Evolutionary conservation across 352 stramenopile species (phyloP), one percentile per base, ranked within the genome.

Genomic region (Phytophthora sp.): DNA sequence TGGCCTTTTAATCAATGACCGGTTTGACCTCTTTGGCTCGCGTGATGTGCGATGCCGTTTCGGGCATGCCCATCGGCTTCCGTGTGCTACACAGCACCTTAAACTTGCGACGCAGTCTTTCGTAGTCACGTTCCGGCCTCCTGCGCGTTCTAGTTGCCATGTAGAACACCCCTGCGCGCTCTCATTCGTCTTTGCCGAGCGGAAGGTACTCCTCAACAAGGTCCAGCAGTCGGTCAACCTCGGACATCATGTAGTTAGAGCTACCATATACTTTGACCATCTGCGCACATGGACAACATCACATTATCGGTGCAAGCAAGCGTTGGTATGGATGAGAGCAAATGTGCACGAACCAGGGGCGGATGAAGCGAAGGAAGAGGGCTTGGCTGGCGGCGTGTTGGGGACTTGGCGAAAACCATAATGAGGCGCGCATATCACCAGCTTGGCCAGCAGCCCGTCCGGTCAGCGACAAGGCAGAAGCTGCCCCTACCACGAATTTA

Each of bases 81-180:
- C 46, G n/a, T 15, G 29, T 12, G n/a, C 27, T 55, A 13, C 42
- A 42, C 16, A 55, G 46, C 1, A 38, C 15, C 18, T 55, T 55
- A n/a, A 55, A 55, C n/a, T 55, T 55, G 4, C 15, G 29, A 7
- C 30, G 46, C 7, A 55, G 18, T 20, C 46, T 55, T 7, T 41
- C 46, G n/a, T 20, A 38, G 46, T 55, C 27, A 12, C 46, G 46
- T 13, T 55, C 46, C n/a, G 18, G 21, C 30, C 12, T 5, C 1
- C 39, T 11, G 16, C 29, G 4, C 2, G 7, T 2, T 15, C 47
- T 8, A 35, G 4, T 36, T 7, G 46, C 7, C 1, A 29, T 47
- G 20, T 47, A 47, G 6, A 18, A 11, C n/a, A n/a, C n/a, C 18
- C 7, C 18, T n/a, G 39, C 20, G 29, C 29, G 29, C 29, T 33